A percentile compares a stretch with the other conserved stretches of the same genome.
phyloP scores from a whole-genome alignment of 129 eudicot genomes.

The Flaveria ramosissima region DNA sequence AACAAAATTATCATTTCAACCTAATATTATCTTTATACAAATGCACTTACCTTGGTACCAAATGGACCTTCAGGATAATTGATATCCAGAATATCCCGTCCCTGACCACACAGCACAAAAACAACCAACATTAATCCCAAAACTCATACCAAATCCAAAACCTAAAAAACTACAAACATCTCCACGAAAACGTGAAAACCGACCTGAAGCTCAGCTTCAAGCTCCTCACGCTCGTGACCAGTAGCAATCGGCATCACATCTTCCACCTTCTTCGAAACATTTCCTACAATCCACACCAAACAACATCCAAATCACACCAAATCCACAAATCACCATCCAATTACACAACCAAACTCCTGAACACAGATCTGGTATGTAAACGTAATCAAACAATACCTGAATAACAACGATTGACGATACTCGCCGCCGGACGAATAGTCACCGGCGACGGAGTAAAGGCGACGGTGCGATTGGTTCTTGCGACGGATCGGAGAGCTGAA shows the following conservation, averaged over 20 bases:
- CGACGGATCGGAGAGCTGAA: slow-evolving; percentile 33
- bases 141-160: background rate
- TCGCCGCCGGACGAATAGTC: slow-evolving; percentile 26
- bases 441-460: slow-evolving; percentile 22
- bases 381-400: slow-evolving; percentile 24
- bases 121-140: slow-evolving; percentile 9
- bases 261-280: slow-evolving; percentile 41
- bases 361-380: slow-evolving; percentile 24
- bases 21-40: background rate
- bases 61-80: slow-evolving; percentile 56
- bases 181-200: background rate
- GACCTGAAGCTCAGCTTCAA: slow-evolving; percentile 69
- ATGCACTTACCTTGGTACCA: slow-evolving; percentile 48
- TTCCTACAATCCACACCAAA: slow-evolving; percentile 22
- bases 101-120: slow-evolving; percentile 33
- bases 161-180: background rate
- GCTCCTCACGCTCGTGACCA: slow-evolving; percentile 78
- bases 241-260: slow-evolving; percentile 76
- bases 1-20: background rate
- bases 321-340: slow-evolving; percentile 3
- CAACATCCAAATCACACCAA: slow-evolving; percentile 7
- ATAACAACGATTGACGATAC: slow-evolving; percentile 28
- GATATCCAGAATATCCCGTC: slow-evolving; percentile 52
- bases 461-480: slow-evolving; percentile 29
- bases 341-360: background rate